Evolutionary conservation across 2,329 filamentous ascomycete species (phyloP), one percentile per base, ranked within the genome.

Genomic region (Microsporum ferrugineum): DNA sequence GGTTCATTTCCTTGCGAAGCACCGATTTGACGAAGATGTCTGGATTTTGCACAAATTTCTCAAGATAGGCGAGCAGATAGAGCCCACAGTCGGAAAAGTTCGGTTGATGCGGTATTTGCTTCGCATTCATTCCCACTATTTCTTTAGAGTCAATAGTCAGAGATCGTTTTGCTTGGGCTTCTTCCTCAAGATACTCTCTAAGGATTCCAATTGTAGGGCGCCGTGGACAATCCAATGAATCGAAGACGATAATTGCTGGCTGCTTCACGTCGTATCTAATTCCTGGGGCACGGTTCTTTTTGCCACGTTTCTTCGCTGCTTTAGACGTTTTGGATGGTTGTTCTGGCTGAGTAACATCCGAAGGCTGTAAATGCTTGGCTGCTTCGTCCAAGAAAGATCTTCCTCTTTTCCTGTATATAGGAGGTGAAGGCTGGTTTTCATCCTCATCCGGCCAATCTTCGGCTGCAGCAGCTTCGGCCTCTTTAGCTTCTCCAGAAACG

Each of bases 1-100:
- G 76, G 36, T 84, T 76, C 69, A 91, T 82, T 65, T 88, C 80
- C 45, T 80, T 82, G 31, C 78, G 80, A 3, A 96, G 76, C 17
- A 95, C 76, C 63, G 82, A 85, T 23, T 76, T 75, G 14, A 88
- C 79, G 65, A 95, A 94, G 0, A 70, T 72, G 64, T 89, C 84
- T 0, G 92, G 92, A 62, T 89, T 76, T 59, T 84, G 79, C 14
- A 95, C 80, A 65, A 99, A 96, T 65, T 88, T 85, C 65, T 90
- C 83, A 59, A 95, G 79, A 68, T 97, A 99, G 1, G 86, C 88
- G 2, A 96, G 77, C 2, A 97, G 77, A 67, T 88, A 99, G 0
- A 96, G 77, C 6, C 94, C 94, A 68, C 94, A 99, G 71, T 99
- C 94, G 63, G 84, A 91, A 66, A 82, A 88, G 69, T 99, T 97